phyloP scores from a whole-genome alignment of 2,329 filamentous ascomycete species.

The Clarireedia monteithiana region DNA sequence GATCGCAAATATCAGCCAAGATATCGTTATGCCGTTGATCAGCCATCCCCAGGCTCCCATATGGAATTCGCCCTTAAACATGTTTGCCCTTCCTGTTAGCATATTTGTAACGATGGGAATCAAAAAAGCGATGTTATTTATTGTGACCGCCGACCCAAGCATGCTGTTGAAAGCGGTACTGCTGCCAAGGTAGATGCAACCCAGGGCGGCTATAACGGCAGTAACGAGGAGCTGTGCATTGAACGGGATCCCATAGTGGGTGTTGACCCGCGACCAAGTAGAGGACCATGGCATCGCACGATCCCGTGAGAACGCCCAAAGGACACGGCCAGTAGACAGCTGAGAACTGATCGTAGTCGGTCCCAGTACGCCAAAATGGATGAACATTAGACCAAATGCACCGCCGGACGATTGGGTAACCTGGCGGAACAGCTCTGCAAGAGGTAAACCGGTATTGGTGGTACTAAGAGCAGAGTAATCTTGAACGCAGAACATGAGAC shows the following conservation, averaged over 20 bases:
- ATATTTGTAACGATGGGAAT: conserved; percentile 52
- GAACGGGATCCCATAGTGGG: conserved; percentile 40
- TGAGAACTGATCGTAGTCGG: conserved; percentile 46
- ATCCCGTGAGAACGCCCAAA: conserved; percentile 53
- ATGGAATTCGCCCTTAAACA: conserved; percentile 50
- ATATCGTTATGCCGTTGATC: conserved; percentile 42
- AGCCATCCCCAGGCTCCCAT: conserved; percentile 42
- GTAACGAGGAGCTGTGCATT: conserved; percentile 44
- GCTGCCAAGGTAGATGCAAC: conserved; percentile 55
- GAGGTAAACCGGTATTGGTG: conserved; percentile 47
- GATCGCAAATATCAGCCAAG: conserved; percentile 51
- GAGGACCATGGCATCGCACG: conserved; percentile 43
- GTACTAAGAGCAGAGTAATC: conserved; percentile 44
- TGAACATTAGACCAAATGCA: conserved; percentile 41
- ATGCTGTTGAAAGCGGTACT: conserved; percentile 59
- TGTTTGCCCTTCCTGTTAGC: conserved; percentile 33
- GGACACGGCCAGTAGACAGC: conserved; percentile 49
- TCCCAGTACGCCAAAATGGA: conserved; percentile 44
- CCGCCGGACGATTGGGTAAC: conserved; percentile 43
- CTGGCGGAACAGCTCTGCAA: conserved; percentile 59
- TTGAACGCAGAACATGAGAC: conserved; percentile 48
- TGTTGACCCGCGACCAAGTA: conserved; percentile 39
- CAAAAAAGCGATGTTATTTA: conserved; percentile 49
- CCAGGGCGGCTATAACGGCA: conserved; percentile 45
- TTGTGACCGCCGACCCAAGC: conserved; percentile 49